Evolutionary conservation across 2,329 filamentous ascomycete genomes (phyloP), one percentile per base, ranked within the genome.

Genomic region (Venturia asperata): DNA sequence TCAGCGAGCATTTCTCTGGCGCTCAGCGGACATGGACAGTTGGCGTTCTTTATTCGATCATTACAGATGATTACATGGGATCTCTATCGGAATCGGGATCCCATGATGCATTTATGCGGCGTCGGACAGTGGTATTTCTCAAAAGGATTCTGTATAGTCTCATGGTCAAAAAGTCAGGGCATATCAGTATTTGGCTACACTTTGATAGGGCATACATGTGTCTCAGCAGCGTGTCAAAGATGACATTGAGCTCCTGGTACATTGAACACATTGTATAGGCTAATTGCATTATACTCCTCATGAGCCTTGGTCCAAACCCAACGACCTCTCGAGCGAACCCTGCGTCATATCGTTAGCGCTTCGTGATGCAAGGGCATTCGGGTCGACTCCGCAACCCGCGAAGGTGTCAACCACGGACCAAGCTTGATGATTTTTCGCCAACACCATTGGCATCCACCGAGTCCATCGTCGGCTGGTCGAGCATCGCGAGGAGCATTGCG

Each of bases 51-150:
- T 4, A 9, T 24, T 58, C 30, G 52, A 34, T 37, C 52, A 34
- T 56, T 56, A 9, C 13, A 56, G n/a, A n/a, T n/a, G n/a, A n/a
- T n/a, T n/a, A n/a, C n/a, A n/a, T n/a, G n/a, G n/a, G n/a, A 6
- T 56, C 34, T 56, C n/a, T n/a, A 56, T 15, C 52, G 13, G 30
- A 9, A n/a, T 37, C 7, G 27, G 30, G 30, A 37, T 3, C 13
- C 37, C 27, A 37, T 58, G 37, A 58, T 34, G 52, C 52, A 58
- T 58, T 58, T 11, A 58, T 21, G 30, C 52, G 52, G 52, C 30
- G 52, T 58, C 27, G 30, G 52, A 21, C 15, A 58, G n/a, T 19
- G 19, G 3, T n/a, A 58, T 10, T 15, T 37, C 6, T 1, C 15
- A 37, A 58, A 58, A 37, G 52, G 52, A 37, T 27, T 9, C 6